Evolutionary conservation across 2,329 filamentous ascomycete genomes (phyloP), one percentile per base, ranked within the genome.

Genomic region (Fusarium austroafricanum): DNA sequence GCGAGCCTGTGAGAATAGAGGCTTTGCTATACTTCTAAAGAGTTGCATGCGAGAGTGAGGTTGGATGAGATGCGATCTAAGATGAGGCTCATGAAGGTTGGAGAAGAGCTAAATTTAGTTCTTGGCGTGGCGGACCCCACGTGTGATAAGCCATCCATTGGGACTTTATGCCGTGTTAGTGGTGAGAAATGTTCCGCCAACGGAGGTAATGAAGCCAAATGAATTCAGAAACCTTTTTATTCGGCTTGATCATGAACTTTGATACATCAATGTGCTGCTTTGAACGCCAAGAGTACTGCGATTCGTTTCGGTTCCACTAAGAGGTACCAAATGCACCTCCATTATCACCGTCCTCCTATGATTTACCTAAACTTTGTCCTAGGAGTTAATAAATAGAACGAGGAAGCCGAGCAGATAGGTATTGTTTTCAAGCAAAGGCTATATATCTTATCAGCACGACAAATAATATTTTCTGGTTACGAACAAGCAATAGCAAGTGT

Each of bases 1-100:
- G 52, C 65, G 71, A 51, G 53, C n/a, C 42, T 67, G 55, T 10
- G 38, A 26, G 23, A 58, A 37, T 10, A 61, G 23, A 18, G 61
- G 37, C 35, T 50, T 71, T 35, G 10, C 29, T 15, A 64, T 43
- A 7, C 38, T 39, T 33, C 29, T 45, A 6, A 67, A 54, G 15
- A 50, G 46, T 56, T 38, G 45, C 71, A 73, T 73, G 29, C 23
- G 37, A 28, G 28, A 35, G 21, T 39, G 46, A 61, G 38, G 47
- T 59, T 61, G 28, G 23, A 8, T 55, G 46, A 42, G 42, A 26
- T 37, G 35, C 7, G 38, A 43, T 39, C 23, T 35, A 43, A 44
- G 49, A 56, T 68, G 54, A 44, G 42, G 31, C 45, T 68, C 45
- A 40, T 20, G 53, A 18, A 47, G 37, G 38, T 56, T 43, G 29